Evolutionary conservation across 768 basidiomycete species (phyloP), one percentile per base, ranked within the genome.

Genomic region (Ramaria rubella): DNA sequence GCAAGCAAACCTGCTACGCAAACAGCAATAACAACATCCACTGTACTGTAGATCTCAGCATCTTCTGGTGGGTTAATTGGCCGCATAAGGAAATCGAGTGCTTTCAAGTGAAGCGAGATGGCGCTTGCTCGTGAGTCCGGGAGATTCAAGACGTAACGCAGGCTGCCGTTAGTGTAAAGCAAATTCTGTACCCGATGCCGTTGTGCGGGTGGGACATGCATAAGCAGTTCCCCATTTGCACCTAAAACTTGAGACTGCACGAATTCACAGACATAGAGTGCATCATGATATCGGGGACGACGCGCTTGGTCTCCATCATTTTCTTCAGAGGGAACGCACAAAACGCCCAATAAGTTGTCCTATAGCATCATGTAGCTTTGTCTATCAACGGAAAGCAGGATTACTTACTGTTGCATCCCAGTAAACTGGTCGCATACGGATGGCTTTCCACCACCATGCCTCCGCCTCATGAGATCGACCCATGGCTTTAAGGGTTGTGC

Each of bases 181-280:
- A 78, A 69, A 61, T 75, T 75, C 62, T 78, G 77, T 6, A 79
- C 63, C 5, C 76, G 73, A 53, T 74, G 75, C 3, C 70, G 60
- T 51, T 73, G 75, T 52, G 55, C 63, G 24, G 65, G 62, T 7
- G 72, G 64, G 0, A 75, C 54, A 19, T 50, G 23, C 9, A 62
- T 15, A 5, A 62, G 60, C 1, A 69, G 57, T 4, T 62, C 60
- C 17, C 65, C 67, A 50, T 61, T 55, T 29, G 49, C 52, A 15
- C 49, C 55, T 26, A 69, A 62, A 30, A 70, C 57, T 43, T 69
- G 65, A 4, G 59, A 55, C 54, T 68, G 65, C 36, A 73, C 66
- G 49, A 62, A 69, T n/a, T 65, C 59, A 58, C 72, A 73, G 26
- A 73, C 62, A 3, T 58, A 61, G 44, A 72, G 67, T 1, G 72